Conservation (phyloP, 169 alveolate genomes). For the Plasmodium blacklocki region DNA sequence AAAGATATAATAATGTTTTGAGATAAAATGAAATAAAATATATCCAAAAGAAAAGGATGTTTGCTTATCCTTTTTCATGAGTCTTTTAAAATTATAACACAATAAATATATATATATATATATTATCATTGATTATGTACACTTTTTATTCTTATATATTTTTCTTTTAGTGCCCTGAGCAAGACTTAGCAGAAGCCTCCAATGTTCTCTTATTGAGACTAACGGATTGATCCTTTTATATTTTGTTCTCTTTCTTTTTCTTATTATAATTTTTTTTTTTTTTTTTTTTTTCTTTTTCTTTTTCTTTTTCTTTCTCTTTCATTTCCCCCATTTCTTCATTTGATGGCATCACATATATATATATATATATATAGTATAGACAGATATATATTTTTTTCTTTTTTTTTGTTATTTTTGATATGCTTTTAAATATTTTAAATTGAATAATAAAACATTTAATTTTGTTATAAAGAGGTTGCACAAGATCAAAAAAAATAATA, state of each 20-base stretch:
- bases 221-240: constrained; percentile 77
- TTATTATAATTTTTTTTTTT: background rate
- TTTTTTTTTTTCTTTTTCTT: background rate
- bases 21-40: background rate
- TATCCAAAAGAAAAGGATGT: background rate
- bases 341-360: too few species aligned
- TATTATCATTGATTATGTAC: too few species aligned
- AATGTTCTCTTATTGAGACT: constrained; percentile 84
- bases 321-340: background rate
- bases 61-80: too few species aligned
- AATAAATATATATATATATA: too few species aligned
- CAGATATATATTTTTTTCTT: too few species aligned
- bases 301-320: background rate
- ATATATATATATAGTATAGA: too few species aligned
- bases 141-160: background rate
- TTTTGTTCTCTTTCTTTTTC: too few species aligned
- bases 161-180: constrained; percentile 80
- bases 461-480: too few species aligned
- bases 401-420: background rate
- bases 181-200: constrained; percentile 88
- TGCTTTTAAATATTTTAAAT: constrained; percentile 6
- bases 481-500: too few species aligned
- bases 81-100: too few species aligned
- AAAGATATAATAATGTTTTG: background rate
- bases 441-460: background rate